Conservation (phyloP, 345 rosid species). For the Durio zibethinus region DNA sequence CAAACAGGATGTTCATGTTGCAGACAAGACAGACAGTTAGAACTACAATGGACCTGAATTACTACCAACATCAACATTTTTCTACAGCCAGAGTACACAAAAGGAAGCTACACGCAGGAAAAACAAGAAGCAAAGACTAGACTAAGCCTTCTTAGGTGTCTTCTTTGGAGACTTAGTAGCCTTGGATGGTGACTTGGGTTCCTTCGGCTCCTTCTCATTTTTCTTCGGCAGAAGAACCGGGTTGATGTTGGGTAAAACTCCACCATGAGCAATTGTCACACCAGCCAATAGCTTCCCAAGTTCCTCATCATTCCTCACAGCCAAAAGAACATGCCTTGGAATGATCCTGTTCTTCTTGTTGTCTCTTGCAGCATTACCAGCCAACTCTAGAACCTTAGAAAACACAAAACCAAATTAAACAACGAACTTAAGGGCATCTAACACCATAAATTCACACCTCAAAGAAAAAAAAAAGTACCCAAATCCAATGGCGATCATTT, state of each 20-base stretch:
- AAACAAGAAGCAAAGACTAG: not conserved
- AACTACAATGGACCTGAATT: not conserved
- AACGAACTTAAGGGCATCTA: not conserved
- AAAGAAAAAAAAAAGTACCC: not conserved
- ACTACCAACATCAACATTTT: not conserved
- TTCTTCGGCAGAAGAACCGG: constrained; percentile 67
- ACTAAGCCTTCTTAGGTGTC: constrained; percentile 58
- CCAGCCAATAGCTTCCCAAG: constrained; percentile 63
- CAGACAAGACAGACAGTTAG: not conserved
- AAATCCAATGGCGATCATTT: not conserved
- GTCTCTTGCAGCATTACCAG: constrained; percentile 73
- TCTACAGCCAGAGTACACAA: not conserved
- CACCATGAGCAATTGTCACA: constrained; percentile 80
- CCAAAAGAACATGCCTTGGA: constrained; percentile 61
- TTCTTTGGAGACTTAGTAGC: constrained; percentile 72
- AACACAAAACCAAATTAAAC: no score
- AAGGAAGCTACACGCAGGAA: constrained; percentile 11
- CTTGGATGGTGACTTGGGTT: constrained; percentile 63
- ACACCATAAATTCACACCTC: not conserved
- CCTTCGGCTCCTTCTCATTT: constrained; percentile 39
- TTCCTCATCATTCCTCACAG: constrained; percentile 73
- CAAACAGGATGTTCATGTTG: not conserved
- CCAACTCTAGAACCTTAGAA: constrained; percentile 59
- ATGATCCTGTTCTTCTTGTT: constrained; percentile 74
- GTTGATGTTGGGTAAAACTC: constrained; percentile 70